Percentiles rank a stretch among this genome's conserved stretches.
Evolutionary conservation across 805 yeast species (phyloP).

Genomic region (Metschnikowia chrysomelidarum): DNA sequence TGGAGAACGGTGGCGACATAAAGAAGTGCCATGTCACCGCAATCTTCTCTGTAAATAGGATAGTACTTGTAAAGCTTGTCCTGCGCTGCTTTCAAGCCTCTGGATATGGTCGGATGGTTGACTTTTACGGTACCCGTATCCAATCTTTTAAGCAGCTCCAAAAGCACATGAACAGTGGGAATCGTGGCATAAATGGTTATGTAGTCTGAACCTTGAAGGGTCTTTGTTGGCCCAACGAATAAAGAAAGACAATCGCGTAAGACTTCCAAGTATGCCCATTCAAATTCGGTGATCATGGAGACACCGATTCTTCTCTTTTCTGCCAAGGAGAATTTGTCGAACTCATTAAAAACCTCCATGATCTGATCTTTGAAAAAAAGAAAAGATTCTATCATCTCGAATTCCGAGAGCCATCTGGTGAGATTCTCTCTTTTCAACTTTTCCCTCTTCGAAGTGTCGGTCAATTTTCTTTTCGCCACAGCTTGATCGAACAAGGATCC

Average conservation of each 20-base stretch:
- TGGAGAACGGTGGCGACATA: conserved; percentile 6
- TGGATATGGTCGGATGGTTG: conserved; percentile 1
- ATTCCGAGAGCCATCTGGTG: conserved; percentile 5
- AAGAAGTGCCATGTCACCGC: conserved; percentile 3
- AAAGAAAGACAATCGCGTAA: conserved; percentile 1
- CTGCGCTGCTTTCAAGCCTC: conserved; percentile 2
- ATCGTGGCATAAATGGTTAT: conserved; percentile 3
- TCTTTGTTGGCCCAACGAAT: conserved; percentile 4
- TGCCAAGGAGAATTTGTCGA: background rate
- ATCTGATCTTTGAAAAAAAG: conserved; percentile 5
- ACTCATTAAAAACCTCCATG: conserved; percentile 3
- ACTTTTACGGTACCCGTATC: background rate
- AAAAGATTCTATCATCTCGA: conserved; percentile 3
- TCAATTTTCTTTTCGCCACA: conserved; percentile 4
- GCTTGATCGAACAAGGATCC: conserved; percentile 4
- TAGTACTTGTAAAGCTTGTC: conserved; percentile 4
- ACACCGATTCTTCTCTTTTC: conserved; percentile 2
- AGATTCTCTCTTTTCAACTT: conserved; percentile 4
- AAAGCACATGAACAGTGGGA: conserved; percentile 3
- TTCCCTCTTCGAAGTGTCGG: conserved; percentile 5
- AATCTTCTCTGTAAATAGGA: conserved; percentile 3
- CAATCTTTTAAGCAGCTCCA: background rate
- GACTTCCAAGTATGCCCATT: conserved; percentile 3
- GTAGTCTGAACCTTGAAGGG: conserved; percentile 3
- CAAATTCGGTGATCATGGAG: conserved; percentile 5